A percentile compares a stretch with the other conserved stretches of the same genome.
These are phyloP conservation scores for Friedmanniomyces endolithicus DNA, from an alignment of 495 filamentous ascomycete genomes.

Conservation along the genomic window DNA sequence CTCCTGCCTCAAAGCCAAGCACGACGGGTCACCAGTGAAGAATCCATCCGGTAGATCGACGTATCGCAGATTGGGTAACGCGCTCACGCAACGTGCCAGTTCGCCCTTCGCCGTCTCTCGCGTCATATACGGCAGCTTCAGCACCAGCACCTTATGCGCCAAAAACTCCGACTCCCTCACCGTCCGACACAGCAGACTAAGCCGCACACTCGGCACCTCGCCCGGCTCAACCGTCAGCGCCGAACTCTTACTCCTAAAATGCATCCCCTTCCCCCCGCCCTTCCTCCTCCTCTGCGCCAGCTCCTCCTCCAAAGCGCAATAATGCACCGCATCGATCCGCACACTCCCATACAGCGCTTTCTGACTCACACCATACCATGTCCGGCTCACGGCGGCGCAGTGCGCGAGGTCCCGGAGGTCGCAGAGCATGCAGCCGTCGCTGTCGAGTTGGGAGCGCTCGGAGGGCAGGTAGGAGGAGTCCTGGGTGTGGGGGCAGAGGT, in stretches of 20 bases:
- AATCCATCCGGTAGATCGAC: slow-evolving; percentile 85
- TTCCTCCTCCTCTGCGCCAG: slow-evolving; percentile 54
- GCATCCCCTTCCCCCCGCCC: slow-evolving; percentile 1
- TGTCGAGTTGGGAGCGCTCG: slow-evolving; percentile 62
- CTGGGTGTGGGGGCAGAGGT: slow-evolving; percentile 68
- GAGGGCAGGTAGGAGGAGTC: slow-evolving; percentile 70
- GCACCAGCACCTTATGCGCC: slow-evolving; percentile 52
- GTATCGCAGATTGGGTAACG: slow-evolving; percentile 73
- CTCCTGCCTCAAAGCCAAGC: slow-evolving; percentile 64
- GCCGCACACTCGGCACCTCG: slow-evolving; percentile 62
- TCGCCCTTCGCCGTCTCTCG: slow-evolving; percentile 75
- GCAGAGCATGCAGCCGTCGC: slow-evolving; percentile 88
- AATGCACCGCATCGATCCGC: slow-evolving; percentile 88
- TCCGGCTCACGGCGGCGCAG: slow-evolving; percentile 57
- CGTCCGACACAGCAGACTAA: slow-evolving; percentile 65
- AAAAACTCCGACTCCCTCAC: slow-evolving; percentile 61
- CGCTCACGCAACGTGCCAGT: slow-evolving; percentile 72
- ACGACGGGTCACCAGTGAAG: slow-evolving; percentile 64
- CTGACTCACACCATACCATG: slow-evolving; percentile 50
- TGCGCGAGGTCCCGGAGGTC: slow-evolving; percentile 83
- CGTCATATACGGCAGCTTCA: slow-evolving; percentile 95
- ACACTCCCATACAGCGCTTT: slow-evolving; percentile 71
- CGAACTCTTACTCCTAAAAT: slow-evolving; percentile 52
- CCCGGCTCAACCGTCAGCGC: slow-evolving; percentile 67
- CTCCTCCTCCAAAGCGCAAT: slow-evolving; percentile 74